Conservation (phyloP, 495 filamentous ascomycete species). For the Trichoderma erinaceum region DNA sequence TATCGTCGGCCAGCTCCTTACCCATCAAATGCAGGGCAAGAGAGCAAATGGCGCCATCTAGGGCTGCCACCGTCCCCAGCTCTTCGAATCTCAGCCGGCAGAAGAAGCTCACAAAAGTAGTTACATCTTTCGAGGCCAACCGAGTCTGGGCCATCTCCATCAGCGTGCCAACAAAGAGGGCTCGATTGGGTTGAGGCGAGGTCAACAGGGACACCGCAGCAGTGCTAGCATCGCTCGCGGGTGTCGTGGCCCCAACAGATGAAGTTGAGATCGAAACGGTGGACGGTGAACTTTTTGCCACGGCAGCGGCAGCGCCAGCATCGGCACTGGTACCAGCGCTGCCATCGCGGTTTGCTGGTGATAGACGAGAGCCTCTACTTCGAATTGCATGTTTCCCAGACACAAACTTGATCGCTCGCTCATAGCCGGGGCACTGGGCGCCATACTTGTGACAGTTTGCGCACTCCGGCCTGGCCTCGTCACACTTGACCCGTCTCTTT, state of each 20-base stretch:
- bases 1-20: constrained; percentile 15
- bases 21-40: constrained; percentile 20
- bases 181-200: constrained; percentile 16
- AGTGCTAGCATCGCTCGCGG: not conserved
- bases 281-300: not conserved
- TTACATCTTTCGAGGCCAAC: constrained; percentile 13
- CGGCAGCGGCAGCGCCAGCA: not conserved
- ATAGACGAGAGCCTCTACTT: not conserved
- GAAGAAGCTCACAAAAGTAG: constrained; percentile 19
- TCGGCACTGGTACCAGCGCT: not conserved
- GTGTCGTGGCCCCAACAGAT: not conserved
- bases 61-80: constrained; percentile 18
- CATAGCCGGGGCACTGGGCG: constrained; percentile 22
- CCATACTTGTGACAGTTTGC: constrained; percentile 21
- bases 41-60: constrained; percentile 21
- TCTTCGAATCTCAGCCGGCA: constrained; percentile 12
- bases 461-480: constrained; percentile 74
- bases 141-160: constrained; percentile 16
- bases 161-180: constrained; percentile 19
- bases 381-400: constrained; percentile 21
- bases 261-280: not conserved
- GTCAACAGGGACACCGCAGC: constrained; percentile 1
- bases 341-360: not conserved
- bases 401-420: constrained; percentile 22
- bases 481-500: constrained; percentile 83